These are phyloP conservation scores for Mycosphaerella arachidis DNA, from an alignment of 2,329 filamentous ascomycete genomes.

Conservation along the genomic window DNA sequence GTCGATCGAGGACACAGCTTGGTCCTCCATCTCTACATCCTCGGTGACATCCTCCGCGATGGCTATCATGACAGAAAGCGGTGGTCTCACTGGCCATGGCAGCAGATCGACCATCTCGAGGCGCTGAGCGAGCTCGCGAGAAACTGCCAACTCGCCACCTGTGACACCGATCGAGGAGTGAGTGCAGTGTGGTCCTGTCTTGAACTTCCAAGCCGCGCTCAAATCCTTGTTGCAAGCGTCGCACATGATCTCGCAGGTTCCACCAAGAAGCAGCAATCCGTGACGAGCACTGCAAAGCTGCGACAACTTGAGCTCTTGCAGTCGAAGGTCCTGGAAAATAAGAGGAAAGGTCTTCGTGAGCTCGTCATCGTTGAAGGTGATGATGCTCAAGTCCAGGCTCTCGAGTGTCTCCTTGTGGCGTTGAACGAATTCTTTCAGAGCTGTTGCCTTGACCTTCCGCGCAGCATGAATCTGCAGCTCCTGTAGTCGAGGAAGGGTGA, in stretches of 20 bases:
- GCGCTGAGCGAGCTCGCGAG: neutral
- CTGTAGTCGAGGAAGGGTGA: slow-evolving; percentile 5
- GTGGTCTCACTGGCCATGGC: neutral
- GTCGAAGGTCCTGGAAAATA: slow-evolving; percentile 5
- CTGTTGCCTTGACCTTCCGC: neutral
- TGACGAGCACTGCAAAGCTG: slow-evolving; percentile 4
- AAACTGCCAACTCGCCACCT: neutral
- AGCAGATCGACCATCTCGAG: neutral
- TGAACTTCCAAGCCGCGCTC: neutral
- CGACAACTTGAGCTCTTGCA: slow-evolving; percentile 8
- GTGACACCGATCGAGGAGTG: slow-evolving; percentile 3
- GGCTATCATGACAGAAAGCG: neutral
- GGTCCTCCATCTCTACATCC: neutral
- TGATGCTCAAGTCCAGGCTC: slow-evolving; percentile 1
- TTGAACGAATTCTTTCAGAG: slow-evolving; percentile 4
- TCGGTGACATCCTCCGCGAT: neutral
- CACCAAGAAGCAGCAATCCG: slow-evolving; percentile 10
- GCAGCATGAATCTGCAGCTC: slow-evolving; percentile 4
- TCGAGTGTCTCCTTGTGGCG: slow-evolving; percentile 8
- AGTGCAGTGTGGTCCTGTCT: slow-evolving; percentile 4
- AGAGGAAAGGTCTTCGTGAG: neutral
- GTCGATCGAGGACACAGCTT: neutral
- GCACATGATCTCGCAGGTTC: slow-evolving; percentile 1
- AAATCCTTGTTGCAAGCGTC: slow-evolving; percentile 7
- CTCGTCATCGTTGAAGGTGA: slow-evolving; percentile 9